Conservation (phyloP, 768 basidiomycete species). For the Russula sp. region DNA sequence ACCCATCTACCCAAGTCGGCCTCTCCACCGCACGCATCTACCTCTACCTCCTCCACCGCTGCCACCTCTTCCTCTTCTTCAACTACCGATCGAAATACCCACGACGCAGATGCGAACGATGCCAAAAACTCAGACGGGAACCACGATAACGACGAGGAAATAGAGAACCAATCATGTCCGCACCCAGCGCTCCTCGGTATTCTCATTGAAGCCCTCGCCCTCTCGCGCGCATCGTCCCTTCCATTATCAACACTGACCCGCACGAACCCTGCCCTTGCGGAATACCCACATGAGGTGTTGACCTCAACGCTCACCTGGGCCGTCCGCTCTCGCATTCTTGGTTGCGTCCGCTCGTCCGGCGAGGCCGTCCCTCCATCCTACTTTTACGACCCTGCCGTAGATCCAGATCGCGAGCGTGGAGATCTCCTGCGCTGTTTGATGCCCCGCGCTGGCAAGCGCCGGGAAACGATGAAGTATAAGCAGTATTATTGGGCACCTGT, state of each 20-base stretch:
- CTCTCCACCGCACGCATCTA: not conserved
- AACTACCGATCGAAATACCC: not conserved
- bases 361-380: conserved; percentile 26
- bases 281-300: not conserved
- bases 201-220: conserved; percentile 28
- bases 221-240: conserved; percentile 29
- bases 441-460: conserved; percentile 67
- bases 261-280: conserved; percentile 4
- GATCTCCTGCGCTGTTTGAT: conserved; percentile 21
- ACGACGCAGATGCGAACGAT: not conserved
- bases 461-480: conserved; percentile 79
- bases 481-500: conserved; percentile 81
- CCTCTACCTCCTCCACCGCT: conserved; percentile 1
- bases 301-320: conserved; percentile 25
- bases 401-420: conserved; percentile 28
- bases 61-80: not conserved
- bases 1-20: not conserved
- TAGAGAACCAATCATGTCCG: conserved; percentile 16
- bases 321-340: conserved; percentile 21
- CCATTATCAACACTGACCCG: conserved; percentile 12
- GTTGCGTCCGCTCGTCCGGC: conserved; percentile 20
- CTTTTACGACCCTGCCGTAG: conserved; percentile 24
- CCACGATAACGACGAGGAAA: not conserved
- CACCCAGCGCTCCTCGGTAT: conserved; percentile 24
- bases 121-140: not conserved